Evolutionary conservation across 2,329 filamentous ascomycete genomes (phyloP), one percentile per base, ranked within the genome.

Genomic region (Colletotrichum chrysophilum): DNA sequence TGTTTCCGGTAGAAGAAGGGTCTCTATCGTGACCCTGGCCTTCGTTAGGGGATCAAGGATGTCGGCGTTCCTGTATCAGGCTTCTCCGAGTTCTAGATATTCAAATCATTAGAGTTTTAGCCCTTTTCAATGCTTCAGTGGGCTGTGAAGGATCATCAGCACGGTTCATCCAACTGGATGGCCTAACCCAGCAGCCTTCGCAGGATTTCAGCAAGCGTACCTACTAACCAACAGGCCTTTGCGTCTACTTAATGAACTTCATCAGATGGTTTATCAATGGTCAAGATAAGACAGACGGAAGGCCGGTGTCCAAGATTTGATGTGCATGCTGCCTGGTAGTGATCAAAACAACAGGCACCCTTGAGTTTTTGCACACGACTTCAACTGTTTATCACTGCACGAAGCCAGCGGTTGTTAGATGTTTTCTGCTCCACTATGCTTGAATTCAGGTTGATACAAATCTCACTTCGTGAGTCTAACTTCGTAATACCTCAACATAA

Each of bases 51-150:
- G 9, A 43, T 18, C 9, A 9, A 43, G 16, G 1, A 4, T 43
- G 36, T 3, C 38, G 38, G 4, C 3, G 38, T 43, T 43, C 38
- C 38, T 6, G 3, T 6, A 9, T 0, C 38, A 43, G 5, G 18
- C 18, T 12, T 48, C 18, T 48, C 18, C 2, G 2, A 48, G 2
- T 48, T n/a, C 38, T 48, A 2, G 1, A 1, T 10, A n/a, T 10
- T n/a, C 9, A n/a, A 43, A n/a, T 43, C 3, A 2, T n/a, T 1
- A 1, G 4, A 43, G 8, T 0, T 18, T 43, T 43, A 2, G 16
- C 36, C 16, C 38, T 43, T n/a, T 10, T 10, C 16, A 43, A 43
- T n/a, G 10, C 34, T 12, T 43, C 38, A n/a, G 18, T 43, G 38
- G 1, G 36, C 36, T 38, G 36, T 4, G 36, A 8, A 38, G 36